phyloP scores from a whole-genome alignment of 805 yeast species.

The Kuraishia floccosa region DNA sequence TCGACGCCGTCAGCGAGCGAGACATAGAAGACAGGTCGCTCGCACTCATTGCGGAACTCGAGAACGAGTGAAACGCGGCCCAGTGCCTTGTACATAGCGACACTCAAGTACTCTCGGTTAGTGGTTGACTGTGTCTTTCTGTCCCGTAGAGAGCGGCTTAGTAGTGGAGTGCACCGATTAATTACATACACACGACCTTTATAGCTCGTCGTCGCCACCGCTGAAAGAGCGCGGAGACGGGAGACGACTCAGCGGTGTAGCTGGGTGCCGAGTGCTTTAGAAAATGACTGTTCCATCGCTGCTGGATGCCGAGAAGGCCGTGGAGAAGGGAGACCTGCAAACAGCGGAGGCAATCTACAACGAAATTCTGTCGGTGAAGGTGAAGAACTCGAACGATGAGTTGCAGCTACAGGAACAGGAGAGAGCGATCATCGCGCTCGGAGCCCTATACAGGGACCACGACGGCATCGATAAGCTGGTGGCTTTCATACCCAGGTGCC shows the following conservation, averaged over 20 bases:
- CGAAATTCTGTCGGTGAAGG: constrained; percentile 27
- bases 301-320: constrained; percentile 53
- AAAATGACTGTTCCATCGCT: constrained; percentile 23
- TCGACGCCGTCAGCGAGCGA: constrained; percentile 36
- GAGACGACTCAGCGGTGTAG: too few relatives aligned
- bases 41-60: constrained; percentile 18
- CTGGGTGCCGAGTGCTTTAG: too few relatives aligned
- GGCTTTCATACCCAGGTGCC: constrained; percentile 53
- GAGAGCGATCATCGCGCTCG: constrained; percentile 63
- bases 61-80: constrained; percentile 3
- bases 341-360: constrained; percentile 53
- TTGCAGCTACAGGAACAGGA: constrained; percentile 46
- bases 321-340: constrained; percentile 30
- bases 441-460: constrained; percentile 49
- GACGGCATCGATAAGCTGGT: constrained; percentile 39
- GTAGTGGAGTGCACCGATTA: too few relatives aligned
- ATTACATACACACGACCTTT: too few relatives aligned
- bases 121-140: too few relatives aligned
- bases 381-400: constrained; percentile 15
- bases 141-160: too few relatives aligned
- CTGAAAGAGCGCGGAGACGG: too few relatives aligned
- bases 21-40: constrained; percentile 35
- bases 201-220: too few relatives aligned
- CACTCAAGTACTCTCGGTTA: too few relatives aligned
- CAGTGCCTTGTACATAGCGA: too few relatives aligned